Evolutionary conservation across 768 basidiomycete genomes (phyloP).

Genomic region (Chalciporus pseudorubinellus): DNA sequence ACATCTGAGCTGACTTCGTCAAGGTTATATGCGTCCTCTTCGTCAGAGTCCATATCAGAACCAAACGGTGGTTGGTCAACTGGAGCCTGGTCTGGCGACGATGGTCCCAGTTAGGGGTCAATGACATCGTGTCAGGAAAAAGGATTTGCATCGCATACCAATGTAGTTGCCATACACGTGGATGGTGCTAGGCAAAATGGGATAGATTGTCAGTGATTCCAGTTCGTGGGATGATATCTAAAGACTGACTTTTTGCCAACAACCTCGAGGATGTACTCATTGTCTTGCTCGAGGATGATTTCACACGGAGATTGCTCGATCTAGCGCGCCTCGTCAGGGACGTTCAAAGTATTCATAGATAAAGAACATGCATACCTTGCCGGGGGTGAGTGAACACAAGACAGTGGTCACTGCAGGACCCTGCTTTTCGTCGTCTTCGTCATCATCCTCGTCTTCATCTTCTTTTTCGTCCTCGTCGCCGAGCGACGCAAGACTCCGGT

Average conservation of each 20-base stretch:
- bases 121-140: not conserved
- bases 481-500: constrained; percentile 36
- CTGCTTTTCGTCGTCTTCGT: constrained; percentile 38
- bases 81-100: constrained; percentile 48
- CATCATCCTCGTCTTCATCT: constrained; percentile 48
- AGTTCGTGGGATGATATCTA: not conserved
- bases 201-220: constrained; percentile 11
- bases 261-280: constrained; percentile 64
- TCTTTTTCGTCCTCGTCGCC: constrained; percentile 44
- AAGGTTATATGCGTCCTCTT: constrained; percentile 59
- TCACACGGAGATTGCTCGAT: constrained; percentile 75
- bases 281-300: constrained; percentile 65
- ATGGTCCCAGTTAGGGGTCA: not conserved
- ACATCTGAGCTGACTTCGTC: constrained; percentile 81
- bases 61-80: constrained; percentile 50
- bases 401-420: constrained; percentile 50
- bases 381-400: constrained; percentile 77
- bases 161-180: constrained; percentile 86
- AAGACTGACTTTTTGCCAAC: constrained; percentile 76
- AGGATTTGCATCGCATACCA: constrained; percentile 38
- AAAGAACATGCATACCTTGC: constrained; percentile 53
- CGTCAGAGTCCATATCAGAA: constrained; percentile 48
- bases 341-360: not conserved
- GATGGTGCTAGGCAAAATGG: constrained; percentile 47
- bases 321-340: constrained; percentile 38